These are phyloP conservation scores for Fusarium palustre DNA, from an alignment of 2,329 filamentous ascomycete genomes.

Conservation along the genomic window DNA sequence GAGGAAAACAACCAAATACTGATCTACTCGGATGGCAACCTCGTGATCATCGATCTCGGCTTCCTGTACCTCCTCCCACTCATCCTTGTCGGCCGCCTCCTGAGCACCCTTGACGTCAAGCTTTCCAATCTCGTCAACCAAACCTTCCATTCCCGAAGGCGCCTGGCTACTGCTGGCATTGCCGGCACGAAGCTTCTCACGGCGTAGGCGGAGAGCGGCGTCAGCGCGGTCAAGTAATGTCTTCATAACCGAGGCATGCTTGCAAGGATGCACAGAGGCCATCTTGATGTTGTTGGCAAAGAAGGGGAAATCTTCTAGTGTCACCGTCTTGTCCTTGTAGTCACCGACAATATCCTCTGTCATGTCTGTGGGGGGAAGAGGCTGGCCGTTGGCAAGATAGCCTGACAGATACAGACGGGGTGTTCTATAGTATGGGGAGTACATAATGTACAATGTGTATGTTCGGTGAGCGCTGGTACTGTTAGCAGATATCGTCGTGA, in stretches of 20 bases:
- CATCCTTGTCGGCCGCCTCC: conserved; percentile 65
- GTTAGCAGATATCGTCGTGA: background rate
- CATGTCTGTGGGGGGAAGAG: conserved; percentile 85
- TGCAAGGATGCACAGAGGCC: conserved; percentile 96
- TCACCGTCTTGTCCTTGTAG: conserved; percentile 99
- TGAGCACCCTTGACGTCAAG: conserved; percentile 68
- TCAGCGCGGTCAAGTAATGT: conserved; percentile 94
- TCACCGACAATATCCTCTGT: conserved; percentile 97
- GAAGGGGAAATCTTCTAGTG: conserved; percentile 96
- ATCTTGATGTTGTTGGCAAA: conserved; percentile 93
- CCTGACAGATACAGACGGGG: conserved; percentile 95
- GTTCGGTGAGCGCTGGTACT: conserved; percentile 78
- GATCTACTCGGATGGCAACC: conserved; percentile 86
- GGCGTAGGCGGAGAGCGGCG: conserved; percentile 87
- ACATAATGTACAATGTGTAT: conserved; percentile 99
- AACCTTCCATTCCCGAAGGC: conserved; percentile 76
- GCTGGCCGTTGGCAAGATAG: conserved; percentile 82
- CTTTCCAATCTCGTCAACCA: conserved; percentile 83
- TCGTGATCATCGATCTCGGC: conserved; percentile 75
- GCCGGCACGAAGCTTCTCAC: conserved; percentile 78
- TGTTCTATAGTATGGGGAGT: conserved; percentile 95
- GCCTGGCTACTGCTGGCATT: conserved; percentile 49
- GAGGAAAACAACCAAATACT: conserved; percentile 87
- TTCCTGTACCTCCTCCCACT: conserved; percentile 74
- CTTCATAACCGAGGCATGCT: conserved; percentile 98